Base-by-base conservation (phyloP, 2,329 filamentous ascomycete species). In the Cordyceps fumosorosea region DNA sequence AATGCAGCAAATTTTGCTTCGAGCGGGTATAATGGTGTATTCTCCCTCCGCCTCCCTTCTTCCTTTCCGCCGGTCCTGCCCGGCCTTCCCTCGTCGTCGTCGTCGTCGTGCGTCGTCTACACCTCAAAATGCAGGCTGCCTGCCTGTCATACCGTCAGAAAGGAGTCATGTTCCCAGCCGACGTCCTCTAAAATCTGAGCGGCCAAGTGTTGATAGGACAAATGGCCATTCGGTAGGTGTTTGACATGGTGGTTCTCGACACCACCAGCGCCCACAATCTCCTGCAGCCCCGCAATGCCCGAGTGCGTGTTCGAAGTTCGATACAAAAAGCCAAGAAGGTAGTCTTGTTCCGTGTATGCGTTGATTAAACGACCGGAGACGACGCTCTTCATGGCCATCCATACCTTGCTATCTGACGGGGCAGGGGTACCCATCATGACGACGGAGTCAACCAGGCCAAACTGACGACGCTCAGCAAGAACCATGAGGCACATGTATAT, bases 341-440 rank as follows among this genome's bases (percentile, higher is more conserved):
- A 92, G 73, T 98, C 93, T 53, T 91, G 90, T 57, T 89, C 86
- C 0, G 90, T 96, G 72, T 88, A 97, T 3, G 95, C 91, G 68
- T 97, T 98, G 70, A 97, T 82, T n/a, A 97, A 80, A 24, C 92
- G 85, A 0, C 93, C 92, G 47, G 86, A 83, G 4, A 96, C 91
- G 2, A 93, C 89, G 63, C 85, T 88, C 65, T 90, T 87, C 70
- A 96, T 82, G 6, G 85, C 81, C 32, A 89, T 81, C 93, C 93
- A 97, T 59, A 90, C 86, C 8, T 82, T 80, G 2, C 81, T 82
- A 24, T 89, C 83, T 1, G 89, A 86, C 0, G 93, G 91, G 6
- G 88, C 87, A 0, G 93, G 92, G 0, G 89, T 83, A 1, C 93
- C 93, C 72, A 97, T 91, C 59, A 98, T 72, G 29, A 96, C 85